Evolutionary conservation across 2,329 filamentous ascomycete species (phyloP).

Genomic region (Diaporthe vaccinii): DNA sequence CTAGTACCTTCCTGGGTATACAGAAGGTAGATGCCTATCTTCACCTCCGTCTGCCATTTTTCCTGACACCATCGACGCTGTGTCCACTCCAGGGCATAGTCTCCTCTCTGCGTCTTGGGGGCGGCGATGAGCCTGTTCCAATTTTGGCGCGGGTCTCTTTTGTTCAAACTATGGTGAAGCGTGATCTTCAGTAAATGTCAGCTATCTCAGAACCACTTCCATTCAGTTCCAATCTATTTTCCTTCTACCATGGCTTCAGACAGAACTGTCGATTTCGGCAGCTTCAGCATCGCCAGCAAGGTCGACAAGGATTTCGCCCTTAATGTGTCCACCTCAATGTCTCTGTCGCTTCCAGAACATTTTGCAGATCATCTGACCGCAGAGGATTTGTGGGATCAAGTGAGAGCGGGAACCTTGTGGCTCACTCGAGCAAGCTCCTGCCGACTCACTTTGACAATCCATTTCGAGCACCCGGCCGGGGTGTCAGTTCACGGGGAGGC

Average conservation of each 20-base stretch:
- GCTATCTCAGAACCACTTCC: neutral
- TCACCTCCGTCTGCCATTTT: neutral
- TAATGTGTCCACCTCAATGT: conserved; percentile 13
- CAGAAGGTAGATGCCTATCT: neutral
- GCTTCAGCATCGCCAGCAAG: conserved; percentile 36
- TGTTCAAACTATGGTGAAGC: neutral
- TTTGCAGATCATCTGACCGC: neutral
- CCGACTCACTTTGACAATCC: conserved; percentile 16
- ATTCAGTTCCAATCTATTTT: no score
- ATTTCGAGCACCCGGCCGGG: conserved; percentile 5
- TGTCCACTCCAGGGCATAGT: neutral
- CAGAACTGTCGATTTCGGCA: conserved; percentile 31
- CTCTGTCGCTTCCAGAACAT: conserved; percentile 31
- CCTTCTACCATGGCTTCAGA: conserved; percentile 32
- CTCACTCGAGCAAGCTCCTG: conserved; percentile 38
- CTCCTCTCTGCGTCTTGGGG: neutral
- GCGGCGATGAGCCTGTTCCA: neutral
- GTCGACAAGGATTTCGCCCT: conserved; percentile 31
- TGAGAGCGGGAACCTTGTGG: conserved; percentile 35
- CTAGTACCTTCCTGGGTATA: neutral
- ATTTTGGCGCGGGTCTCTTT: neutral
- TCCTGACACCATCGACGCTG: neutral
- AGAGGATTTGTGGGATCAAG: conserved; percentile 32
- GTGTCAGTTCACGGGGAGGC: neutral
- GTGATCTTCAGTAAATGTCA: neutral